These are phyloP conservation scores for Cymbopogon flexuosus DNA, from an alignment of 202 grass and related monocot species.

Conservation along the genomic window DNA sequence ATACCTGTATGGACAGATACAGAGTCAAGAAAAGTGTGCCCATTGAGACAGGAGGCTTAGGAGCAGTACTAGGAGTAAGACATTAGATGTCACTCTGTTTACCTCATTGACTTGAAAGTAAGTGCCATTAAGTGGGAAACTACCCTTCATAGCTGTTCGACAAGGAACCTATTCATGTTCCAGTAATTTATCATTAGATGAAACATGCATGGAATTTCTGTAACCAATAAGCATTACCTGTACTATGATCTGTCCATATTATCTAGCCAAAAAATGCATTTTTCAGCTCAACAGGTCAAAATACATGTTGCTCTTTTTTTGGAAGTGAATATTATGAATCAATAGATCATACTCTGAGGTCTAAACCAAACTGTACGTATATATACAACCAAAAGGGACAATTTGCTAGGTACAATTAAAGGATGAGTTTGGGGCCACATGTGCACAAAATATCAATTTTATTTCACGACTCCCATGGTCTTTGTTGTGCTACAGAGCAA, in stretches of 20 bases:
- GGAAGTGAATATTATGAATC: not conserved
- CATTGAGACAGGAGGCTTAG: conserved; percentile 5
- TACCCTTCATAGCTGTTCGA: conserved; percentile 81
- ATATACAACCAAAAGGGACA: not conserved
- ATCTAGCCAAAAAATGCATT: conserved; percentile 2
- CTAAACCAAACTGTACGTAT: not conserved
- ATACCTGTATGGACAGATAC: conserved; percentile 49
- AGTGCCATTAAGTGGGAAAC: conserved; percentile 93
- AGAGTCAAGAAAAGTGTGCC: conserved; percentile 19
- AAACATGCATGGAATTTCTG: conserved; percentile 17
- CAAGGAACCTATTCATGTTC: conserved; percentile 70
- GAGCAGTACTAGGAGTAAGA: conserved; percentile 9
- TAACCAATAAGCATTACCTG: conserved; percentile 13
- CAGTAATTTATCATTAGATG: conserved; percentile 23
- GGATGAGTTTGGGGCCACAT: not conserved
- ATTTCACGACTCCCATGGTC: not conserved
- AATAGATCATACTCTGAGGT: not conserved
- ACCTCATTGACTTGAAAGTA: conserved; percentile 99
- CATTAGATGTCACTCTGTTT: conserved; percentile 3
- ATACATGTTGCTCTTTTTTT: conserved; percentile 1
- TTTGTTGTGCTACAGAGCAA: not conserved
- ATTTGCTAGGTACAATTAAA: not conserved
- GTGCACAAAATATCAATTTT: not conserved
- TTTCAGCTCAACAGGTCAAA: not conserved
- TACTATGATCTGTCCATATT: conserved; percentile 3